These are phyloP conservation scores for Dendrobium chrysotoxum DNA, from an alignment of 106 monocot genomes.

Conservation along the genomic window DNA sequence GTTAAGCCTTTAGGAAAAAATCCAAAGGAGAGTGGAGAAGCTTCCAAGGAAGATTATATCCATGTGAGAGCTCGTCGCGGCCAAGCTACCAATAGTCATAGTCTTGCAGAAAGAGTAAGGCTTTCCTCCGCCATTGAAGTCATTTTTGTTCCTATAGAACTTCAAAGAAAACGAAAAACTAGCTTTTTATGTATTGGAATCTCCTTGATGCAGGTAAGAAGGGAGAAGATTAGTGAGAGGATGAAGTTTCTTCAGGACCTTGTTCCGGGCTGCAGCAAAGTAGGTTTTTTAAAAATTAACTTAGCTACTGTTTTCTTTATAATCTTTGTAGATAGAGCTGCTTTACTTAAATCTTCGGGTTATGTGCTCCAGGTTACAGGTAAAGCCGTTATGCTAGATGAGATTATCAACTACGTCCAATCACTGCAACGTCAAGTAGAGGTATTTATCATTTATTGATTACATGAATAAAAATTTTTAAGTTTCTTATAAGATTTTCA, in stretches of 20 bases:
- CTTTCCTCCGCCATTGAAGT: not conserved
- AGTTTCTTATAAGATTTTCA: not conserved
- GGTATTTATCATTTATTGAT: slow-evolving; percentile 24
- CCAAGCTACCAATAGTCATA: slow-evolving; percentile 53
- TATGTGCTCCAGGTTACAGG: slow-evolving; percentile 54
- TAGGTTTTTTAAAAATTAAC: slow-evolving; percentile 13
- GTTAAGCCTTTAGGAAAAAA: slow-evolving; percentile 14
- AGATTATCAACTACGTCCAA: slow-evolving; percentile 90
- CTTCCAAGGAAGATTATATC: slow-evolving; percentile 29
- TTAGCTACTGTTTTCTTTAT: not conserved
- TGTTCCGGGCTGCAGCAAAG: slow-evolving; percentile 87
- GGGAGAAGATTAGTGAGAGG: slow-evolving; percentile 77
- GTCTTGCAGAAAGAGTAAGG: slow-evolving; percentile 55
- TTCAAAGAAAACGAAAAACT: not conserved
- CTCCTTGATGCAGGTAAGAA: slow-evolving; percentile 47
- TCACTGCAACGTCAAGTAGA: slow-evolving; percentile 80
- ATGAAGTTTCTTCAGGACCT: slow-evolving; percentile 97
- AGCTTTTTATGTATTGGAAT: not conserved
- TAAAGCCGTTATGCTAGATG: slow-evolving; percentile 91
- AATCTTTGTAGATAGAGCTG: not conserved
- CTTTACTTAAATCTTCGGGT: not conserved
- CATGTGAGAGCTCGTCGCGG: slow-evolving; percentile 58
- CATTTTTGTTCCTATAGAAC: not conserved
- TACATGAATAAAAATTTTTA: not conserved
- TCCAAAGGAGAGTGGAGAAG: slow-evolving; percentile 17